Evolutionary conservation across 441 rosid genomes (phyloP).

Genomic region (Hypseocharis bilobata): DNA sequence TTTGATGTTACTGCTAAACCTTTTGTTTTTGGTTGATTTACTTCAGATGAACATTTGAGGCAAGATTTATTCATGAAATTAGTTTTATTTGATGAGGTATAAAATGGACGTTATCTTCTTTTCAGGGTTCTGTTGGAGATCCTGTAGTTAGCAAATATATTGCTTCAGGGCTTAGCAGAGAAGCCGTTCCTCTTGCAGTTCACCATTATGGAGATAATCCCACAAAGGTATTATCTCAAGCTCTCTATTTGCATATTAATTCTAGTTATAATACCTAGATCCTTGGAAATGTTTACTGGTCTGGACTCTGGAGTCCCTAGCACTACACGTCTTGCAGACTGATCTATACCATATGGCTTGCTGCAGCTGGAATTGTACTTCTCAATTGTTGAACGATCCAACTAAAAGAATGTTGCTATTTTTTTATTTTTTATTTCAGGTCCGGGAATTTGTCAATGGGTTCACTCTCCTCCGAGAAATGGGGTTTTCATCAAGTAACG

Average conservation of each 20-base stretch:
- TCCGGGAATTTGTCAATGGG: conserved; percentile 58
- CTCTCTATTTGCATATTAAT: neutral
- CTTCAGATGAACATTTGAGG: neutral
- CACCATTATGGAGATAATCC: conserved; percentile 82
- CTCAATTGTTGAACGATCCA: neutral
- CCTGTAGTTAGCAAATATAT: conserved; percentile 61
- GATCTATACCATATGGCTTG: neutral
- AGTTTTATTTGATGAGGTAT: neutral
- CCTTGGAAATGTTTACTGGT: no score
- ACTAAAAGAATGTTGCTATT: neutral
- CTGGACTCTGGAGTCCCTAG: neutral
- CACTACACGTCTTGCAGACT: no score
- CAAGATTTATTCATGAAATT: neutral
- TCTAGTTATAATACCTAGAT: neutral
- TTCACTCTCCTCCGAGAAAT: conserved; percentile 52
- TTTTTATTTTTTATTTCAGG: conserved; percentile 29
- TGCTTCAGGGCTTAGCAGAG: conserved; percentile 60
- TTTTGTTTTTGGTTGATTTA: neutral
- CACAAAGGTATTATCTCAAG: conserved; percentile 42
- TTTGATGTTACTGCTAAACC: neutral
- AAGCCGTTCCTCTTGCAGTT: conserved; percentile 66
- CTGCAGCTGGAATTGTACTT: neutral
- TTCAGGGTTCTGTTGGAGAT: conserved; percentile 49
- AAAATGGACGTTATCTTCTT: neutral
- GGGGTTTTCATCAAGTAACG: conserved; percentile 67